Evolutionary conservation across 179 eudicot genomes (phyloP), one percentile per base, ranked within the genome.

Genomic region (Silene vulgaris): DNA sequence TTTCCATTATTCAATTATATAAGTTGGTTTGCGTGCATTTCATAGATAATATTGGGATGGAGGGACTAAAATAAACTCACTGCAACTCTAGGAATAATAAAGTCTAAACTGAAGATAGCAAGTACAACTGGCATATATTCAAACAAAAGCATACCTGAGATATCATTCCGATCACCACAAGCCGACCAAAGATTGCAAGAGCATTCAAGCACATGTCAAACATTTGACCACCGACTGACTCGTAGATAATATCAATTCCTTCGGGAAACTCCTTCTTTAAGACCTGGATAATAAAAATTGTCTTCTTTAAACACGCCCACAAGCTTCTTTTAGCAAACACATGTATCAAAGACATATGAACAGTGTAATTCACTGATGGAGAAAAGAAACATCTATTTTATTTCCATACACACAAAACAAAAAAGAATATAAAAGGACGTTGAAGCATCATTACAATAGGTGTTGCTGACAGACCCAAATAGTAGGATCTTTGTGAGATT

Each of bases 161-260:
- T 74, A 95, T 95, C 99, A 95, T 95, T 81, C 99, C 99, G 72
- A 95, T 95, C 79, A 95, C 96, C 75, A 92, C 86, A 56, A 95
- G 84, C 81, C 87, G 89, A 65, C 99, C 99, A 81, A 90, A 83
- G 64, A 85, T 74, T 61, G 96, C 99, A 67, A 95, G 85, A 7
- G 97, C 95, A 79, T 92, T 92, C 81, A 95, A 78, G 82, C 99
- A 92, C 76, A 86, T 72, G 85, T 92, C 85, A 85, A 95, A 89
- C 99, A 95, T 95, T 60, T 86, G 73, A 76, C 99, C 99, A 60
- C 99, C 99, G 48, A 95, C 97, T 20, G 99, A 92, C 85, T 95
- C 99, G 20, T 95, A 95, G 59, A 92, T 83, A 71, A 92, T 86
- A 85, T 95, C 97, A 82, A 89, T 81, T 76, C 99, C 97, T 82